Base-by-base conservation (phyloP, 148 eudicot genomes). In the Heliosperma pusillum region DNA sequence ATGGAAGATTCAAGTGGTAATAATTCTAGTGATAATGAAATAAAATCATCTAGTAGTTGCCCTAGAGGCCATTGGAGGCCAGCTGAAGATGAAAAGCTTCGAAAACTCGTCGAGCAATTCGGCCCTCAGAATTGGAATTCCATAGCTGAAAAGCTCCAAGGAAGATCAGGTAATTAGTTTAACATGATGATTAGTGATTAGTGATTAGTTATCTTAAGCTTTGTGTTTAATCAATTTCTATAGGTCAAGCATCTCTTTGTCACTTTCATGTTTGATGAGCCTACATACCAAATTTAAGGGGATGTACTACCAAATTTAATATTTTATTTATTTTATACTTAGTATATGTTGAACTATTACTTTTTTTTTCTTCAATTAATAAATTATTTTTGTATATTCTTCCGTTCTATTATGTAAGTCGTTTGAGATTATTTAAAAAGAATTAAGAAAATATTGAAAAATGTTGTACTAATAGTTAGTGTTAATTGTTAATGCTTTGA, bases 21-120 rank as follows among this genome's bases (percentile, higher is more conserved):
- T 17, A 70, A 80, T 26, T 84, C 89, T 2, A 79, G 84, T 69
- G 83, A 81, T 53, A 84, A 79, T 45, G 89, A 87, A 79, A 67
- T 81, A 10, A 80, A 78, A 72, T 79, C 85, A 0, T 76, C 80
- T 2, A 79, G 71, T 16, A 78, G 88, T 69, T 91, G 96, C 76
- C 90, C 93, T 13, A 82, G 97, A 79, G 98, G 98, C 1, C 98
- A 95, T 82, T 95, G 98, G 98, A 82, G 98, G 53, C 98, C 98
- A 0, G 92, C 97, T 16, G 98, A 95, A 63, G 98, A 95, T 64
- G 96, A 90, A 68, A 92, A 87, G 73, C 97, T 95, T 67, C 83
- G 92, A 67, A 89, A 83, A 77, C 93, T 92, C 2, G 98, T 95
- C 44, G 89, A 89, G 61, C 84, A 84, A 74, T 89, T 80, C 47